phyloP scores from a whole-genome alignment of 2,329 filamentous ascomycete species.

The Microcera coccophila region DNA sequence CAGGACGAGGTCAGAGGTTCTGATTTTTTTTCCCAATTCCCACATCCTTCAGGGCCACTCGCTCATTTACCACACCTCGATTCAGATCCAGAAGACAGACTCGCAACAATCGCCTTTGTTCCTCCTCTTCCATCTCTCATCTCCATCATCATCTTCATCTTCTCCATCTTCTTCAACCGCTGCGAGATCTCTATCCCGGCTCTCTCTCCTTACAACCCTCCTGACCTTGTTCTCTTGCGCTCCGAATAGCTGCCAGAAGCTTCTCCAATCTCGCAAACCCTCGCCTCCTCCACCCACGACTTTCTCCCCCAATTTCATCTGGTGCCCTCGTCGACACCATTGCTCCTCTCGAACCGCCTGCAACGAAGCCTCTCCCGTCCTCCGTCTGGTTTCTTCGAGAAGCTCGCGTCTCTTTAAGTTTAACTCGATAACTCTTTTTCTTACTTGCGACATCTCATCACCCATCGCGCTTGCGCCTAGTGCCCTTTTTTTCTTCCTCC shows the following conservation, averaged over 20 bases:
- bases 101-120: conserved; percentile 5
- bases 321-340: conserved; percentile 8
- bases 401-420: conserved; percentile 9
- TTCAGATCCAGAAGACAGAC: conserved; percentile 6
- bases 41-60: conserved; percentile 4
- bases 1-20: conserved; percentile 6
- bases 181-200: conserved; percentile 11
- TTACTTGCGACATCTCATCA: conserved; percentile 16
- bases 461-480: conserved; percentile 17
- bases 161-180: conserved; percentile 2
- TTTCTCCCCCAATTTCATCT: conserved; percentile 17
- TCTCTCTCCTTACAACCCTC: conserved; percentile 9
- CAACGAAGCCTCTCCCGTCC: conserved; percentile 5
- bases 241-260: neutral
- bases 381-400: conserved; percentile 1
- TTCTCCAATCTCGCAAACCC: neutral
- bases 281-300: conserved; percentile 10
- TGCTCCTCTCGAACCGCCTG: conserved; percentile 12
- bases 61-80: conserved; percentile 8
- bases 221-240: conserved; percentile 11
- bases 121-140: conserved; percentile 8
- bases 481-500: conserved; percentile 16
- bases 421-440: conserved; percentile 5
- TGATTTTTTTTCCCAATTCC: neutral
- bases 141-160: conserved; percentile 13